Evolutionary conservation across 768 basidiomycete genomes (phyloP).

Genomic region (Kwoniella pini): DNA sequence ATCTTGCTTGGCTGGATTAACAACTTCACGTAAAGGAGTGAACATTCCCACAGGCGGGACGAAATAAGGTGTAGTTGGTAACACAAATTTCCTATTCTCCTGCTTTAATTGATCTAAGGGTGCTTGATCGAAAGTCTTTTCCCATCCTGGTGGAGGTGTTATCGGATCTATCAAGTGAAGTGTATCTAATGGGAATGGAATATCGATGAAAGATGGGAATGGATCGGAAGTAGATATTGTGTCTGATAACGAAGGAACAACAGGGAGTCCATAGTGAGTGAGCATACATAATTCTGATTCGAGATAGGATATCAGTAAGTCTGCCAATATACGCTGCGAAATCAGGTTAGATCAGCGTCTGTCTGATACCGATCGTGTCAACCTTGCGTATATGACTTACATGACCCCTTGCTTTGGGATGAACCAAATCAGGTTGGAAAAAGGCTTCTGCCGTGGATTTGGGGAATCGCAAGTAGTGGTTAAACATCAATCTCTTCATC

Average conservation of each 20-base stretch:
- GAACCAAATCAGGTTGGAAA: conserved; percentile 44
- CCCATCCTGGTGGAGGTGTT: conserved; percentile 40
- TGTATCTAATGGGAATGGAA: conserved; percentile 42
- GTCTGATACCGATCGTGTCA: too few species aligned
- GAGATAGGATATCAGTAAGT: conserved; percentile 45
- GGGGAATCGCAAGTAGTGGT: conserved; percentile 49
- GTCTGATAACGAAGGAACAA: conserved; percentile 14
- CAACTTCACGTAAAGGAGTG: conserved; percentile 46
- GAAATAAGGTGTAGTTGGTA: conserved; percentile 34
- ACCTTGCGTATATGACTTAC: too few species aligned
- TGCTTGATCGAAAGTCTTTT: conserved; percentile 37
- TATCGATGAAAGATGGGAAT: conserved; percentile 34
- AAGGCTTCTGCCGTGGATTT: conserved; percentile 40
- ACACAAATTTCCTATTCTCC: conserved; percentile 42
- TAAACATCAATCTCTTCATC: conserved; percentile 49
- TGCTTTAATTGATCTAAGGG: conserved; percentile 24
- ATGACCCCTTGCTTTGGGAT: conserved; percentile 52
- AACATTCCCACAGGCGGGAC: conserved; percentile 39
- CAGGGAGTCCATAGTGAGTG: conserved; percentile 36
- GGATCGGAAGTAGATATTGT: conserved; percentile 31
- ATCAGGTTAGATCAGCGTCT: neutral
- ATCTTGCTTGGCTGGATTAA: conserved; percentile 36
- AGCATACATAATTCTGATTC: conserved; percentile 49
- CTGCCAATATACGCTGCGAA: conserved; percentile 46
- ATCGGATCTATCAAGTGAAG: conserved; percentile 35